Conservation (phyloP, 108 stramenopile genomes). For the Hondaea fermentalgiana region DNA sequence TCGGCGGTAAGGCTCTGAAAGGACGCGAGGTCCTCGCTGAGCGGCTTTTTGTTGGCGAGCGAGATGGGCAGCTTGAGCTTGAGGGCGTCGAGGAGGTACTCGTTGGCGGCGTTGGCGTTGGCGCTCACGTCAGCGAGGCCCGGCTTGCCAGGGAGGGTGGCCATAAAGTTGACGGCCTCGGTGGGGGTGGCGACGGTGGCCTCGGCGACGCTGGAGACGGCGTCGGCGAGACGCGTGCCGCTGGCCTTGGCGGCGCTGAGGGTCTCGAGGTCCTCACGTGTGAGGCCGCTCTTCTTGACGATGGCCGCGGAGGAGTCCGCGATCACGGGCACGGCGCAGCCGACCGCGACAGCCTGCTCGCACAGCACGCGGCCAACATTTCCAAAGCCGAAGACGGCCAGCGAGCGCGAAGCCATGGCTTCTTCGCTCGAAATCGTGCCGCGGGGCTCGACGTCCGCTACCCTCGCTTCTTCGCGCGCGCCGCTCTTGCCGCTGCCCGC, state of each 20-base stretch:
- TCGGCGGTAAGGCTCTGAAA: background rate
- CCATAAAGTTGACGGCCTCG: background rate
- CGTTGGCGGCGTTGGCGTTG: background rate
- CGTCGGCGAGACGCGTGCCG: background rate
- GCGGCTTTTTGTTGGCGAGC: constrained; percentile 39
- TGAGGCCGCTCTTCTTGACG: background rate
- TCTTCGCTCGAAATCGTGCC: background rate
- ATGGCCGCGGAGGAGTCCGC: background rate
- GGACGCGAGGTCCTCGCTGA: background rate
- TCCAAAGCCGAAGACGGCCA: constrained; percentile 13
- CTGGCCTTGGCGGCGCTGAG: background rate
- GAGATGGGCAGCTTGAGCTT: constrained; percentile 41
- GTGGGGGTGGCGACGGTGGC: background rate
- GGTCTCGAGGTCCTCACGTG: background rate
- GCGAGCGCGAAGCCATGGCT: background rate
- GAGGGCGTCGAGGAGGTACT: constrained; percentile 29
- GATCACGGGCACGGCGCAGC: background rate
- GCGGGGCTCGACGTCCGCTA: background rate
- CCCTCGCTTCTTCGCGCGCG: background rate
- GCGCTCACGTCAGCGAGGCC: background rate
- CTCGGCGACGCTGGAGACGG: background rate
- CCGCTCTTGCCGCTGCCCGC: background rate
- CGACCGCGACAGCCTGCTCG: background rate
- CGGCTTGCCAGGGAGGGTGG: background rate
- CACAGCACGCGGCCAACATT: background rate